Conservation (phyloP, 2,329 filamentous ascomycete genomes). For the Penicillium palitans region DNA sequence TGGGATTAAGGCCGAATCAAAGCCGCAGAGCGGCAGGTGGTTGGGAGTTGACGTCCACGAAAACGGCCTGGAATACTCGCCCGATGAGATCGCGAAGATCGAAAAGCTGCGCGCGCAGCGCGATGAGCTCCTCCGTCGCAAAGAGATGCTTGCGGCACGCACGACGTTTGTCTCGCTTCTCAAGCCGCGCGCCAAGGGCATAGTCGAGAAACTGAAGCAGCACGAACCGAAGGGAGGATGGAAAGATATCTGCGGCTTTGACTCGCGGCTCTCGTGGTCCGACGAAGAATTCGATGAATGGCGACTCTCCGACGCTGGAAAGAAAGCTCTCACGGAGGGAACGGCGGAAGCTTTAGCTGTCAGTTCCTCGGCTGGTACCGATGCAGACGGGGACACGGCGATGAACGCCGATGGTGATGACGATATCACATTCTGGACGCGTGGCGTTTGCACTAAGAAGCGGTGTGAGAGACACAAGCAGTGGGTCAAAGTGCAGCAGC, state of each 20-base stretch:
- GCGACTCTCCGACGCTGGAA: slow-evolving; percentile 42
- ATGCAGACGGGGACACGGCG: slow-evolving; percentile 37
- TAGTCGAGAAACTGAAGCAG: slow-evolving; percentile 48
- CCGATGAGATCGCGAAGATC: slow-evolving; percentile 42
- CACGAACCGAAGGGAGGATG: slow-evolving; percentile 47
- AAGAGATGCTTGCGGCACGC: slow-evolving; percentile 44
- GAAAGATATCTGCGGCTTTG: slow-evolving; percentile 53
- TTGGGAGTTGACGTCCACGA: slow-evolving; percentile 33
- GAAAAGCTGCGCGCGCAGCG: slow-evolving; percentile 38
- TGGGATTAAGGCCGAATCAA: slow-evolving; percentile 17
- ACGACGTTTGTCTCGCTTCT: slow-evolving; percentile 46
- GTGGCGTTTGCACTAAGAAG: slow-evolving; percentile 50
- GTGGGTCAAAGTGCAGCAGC: slow-evolving; percentile 50
- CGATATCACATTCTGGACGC: slow-evolving; percentile 35
- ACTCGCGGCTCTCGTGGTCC: slow-evolving; percentile 48
- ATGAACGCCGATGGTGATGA: slow-evolving; percentile 37
- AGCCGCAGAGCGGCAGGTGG: slow-evolving; percentile 25
- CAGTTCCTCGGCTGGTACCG: slow-evolving; percentile 26
- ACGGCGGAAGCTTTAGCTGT: slow-evolving; percentile 35
- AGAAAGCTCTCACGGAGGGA: slow-evolving; percentile 42
- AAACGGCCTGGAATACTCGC: slow-evolving; percentile 36
- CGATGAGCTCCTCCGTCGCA: slow-evolving; percentile 37
- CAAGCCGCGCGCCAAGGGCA: slow-evolving; percentile 42
- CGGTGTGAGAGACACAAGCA: slow-evolving; percentile 51
- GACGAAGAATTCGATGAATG: slow-evolving; percentile 52